Base-by-base conservation (phyloP, 1,139 yeast species). In the Suhomyces bolitotheri region DNA sequence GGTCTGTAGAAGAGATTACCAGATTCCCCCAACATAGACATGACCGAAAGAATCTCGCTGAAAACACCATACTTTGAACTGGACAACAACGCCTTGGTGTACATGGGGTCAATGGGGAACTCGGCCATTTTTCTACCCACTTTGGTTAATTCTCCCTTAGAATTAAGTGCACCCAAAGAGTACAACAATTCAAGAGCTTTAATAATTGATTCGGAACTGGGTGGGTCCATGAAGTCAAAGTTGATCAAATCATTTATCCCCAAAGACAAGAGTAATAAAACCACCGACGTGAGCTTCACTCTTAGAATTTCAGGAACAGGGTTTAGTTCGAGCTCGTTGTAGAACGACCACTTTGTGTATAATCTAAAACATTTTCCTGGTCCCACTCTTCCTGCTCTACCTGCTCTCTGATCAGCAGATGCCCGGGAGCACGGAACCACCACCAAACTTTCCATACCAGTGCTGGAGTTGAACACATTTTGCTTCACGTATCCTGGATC, bases 371-470 rank as follows among this genome's bases (percentile, higher is more conserved):
- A 92, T 56, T 88, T 89, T 0, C 98, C 98, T 0, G 97, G 95
- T 0, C 96, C 96, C 5, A 89, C 86, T 66, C 98, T 80, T 6
- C 98, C 98, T 0, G 97, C 98, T 62, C 98, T 77, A 38, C 98
- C 98, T 1, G 96, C 94, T 43, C 99, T 67, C 62, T 92, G 99
- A 46, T 89, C 90, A 0, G 97, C 97, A 22, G 95, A 87, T 0
- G 98, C 98, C 43, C 84, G 75, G 0, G 97, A 90, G 46, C 96
- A 88, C 0, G 96, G 92, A 0, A 79, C 79, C 1, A 88, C 89
- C 10, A 83, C 82, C 42, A 94, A 69, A 40, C 88, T 82, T 50
- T 90, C 97, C 90, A 92, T 87, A 2, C 96, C 96, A 0, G 92
- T 79, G 7, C 80, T 62, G 1, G 96, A 82, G 51, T 87, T 87